Base-by-base conservation (phyloP, 2,329 filamentous ascomycete genomes). In the Diaporthe sp. region DNA sequence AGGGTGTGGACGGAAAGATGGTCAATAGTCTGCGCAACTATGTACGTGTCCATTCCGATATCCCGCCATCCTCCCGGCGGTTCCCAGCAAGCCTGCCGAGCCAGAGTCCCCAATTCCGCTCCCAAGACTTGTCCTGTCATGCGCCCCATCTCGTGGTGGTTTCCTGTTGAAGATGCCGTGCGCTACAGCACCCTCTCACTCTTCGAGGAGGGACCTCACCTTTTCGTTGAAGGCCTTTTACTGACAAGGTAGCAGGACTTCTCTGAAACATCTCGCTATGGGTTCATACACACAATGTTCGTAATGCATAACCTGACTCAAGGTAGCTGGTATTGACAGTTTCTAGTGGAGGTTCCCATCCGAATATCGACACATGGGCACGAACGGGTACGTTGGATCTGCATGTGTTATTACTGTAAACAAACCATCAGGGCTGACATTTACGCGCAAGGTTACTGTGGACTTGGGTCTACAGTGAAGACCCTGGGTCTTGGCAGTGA, bases 271-370 rank as follows among this genome's bases (percentile, higher is more conserved):
- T 83, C 84, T 15, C 86, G 90, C 44, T 89, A 97, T 78, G 94
- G 91, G 2, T 98, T 99, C 82, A 91, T 98, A 9, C 95, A 98
- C 82, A 93, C 94, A 10, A 94, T 97, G 93, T 95, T 84, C 83
- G 92, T 81, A 73, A 72, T 73, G 46, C 46, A 34, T 12, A 37
- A 22, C 71, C 71, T 65, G 58, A 73, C 46, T 65, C 71, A 15
- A 73, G 51, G 46, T n/a, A 17, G 9, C 17, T 31, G 17, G 28
- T 58, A 37, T 67, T 74, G 25, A 74, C 51, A 51, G 42, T 62
- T 71, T 73, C 37, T 73, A 92, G 91, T 76, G 90, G 89, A 61
- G 90, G 91, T 34, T 86, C 88, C 1, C 91, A 93, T 79, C 80
- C 79, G 9, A 88, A 86, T 19, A 39, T 59, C 28, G 57, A 55